phyloP scores from a whole-genome alignment of 441 rosid genomes.

The Populus hybrid region DNA sequence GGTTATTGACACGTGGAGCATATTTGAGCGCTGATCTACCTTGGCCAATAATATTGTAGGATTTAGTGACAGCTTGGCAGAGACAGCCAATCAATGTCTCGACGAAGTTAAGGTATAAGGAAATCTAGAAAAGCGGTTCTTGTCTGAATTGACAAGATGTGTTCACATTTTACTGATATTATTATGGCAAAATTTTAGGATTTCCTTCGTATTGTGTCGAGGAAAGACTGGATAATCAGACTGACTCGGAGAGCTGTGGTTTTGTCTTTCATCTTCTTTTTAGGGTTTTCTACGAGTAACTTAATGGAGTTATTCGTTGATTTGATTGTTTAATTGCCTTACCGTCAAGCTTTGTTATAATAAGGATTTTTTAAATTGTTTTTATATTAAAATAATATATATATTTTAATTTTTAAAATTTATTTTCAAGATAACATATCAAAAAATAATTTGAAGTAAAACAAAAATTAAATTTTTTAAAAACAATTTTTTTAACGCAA shows the following conservation, averaged over 20 bases:
- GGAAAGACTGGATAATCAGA: slow-evolving; percentile 18
- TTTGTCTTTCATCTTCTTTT: slow-evolving; percentile 16
- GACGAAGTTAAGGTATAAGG: slow-evolving; percentile 83
- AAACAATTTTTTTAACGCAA: too few species aligned
- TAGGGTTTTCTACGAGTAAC: slow-evolving; percentile 57
- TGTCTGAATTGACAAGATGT: slow-evolving; percentile 4
- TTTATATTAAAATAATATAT: too few species aligned
- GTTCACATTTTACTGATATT: neutral
- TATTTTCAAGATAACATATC: too few species aligned
- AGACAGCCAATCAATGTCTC: slow-evolving; percentile 70
- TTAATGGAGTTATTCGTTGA: slow-evolving; percentile 38
- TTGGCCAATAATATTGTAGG: slow-evolving; percentile 54
- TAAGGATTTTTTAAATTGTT: too few species aligned
- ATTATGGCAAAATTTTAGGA: slow-evolving; percentile 2
- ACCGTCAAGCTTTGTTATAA: neutral
- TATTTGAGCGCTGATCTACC: slow-evolving; percentile 27
- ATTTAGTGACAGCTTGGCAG: slow-evolving; percentile 49
- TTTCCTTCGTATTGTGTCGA: slow-evolving; percentile 4
- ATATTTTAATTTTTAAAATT: too few species aligned
- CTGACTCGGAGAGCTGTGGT: slow-evolving; percentile 30
- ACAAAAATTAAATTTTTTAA: too few species aligned
- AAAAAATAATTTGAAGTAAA: too few species aligned
- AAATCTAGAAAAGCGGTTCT: slow-evolving; percentile 10
- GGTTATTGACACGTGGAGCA: slow-evolving; percentile 45
- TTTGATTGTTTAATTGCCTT: slow-evolving; percentile 37